Base-by-base conservation (phyloP, 2,329 filamentous ascomycete genomes). In the Neonectria hederae region DNA sequence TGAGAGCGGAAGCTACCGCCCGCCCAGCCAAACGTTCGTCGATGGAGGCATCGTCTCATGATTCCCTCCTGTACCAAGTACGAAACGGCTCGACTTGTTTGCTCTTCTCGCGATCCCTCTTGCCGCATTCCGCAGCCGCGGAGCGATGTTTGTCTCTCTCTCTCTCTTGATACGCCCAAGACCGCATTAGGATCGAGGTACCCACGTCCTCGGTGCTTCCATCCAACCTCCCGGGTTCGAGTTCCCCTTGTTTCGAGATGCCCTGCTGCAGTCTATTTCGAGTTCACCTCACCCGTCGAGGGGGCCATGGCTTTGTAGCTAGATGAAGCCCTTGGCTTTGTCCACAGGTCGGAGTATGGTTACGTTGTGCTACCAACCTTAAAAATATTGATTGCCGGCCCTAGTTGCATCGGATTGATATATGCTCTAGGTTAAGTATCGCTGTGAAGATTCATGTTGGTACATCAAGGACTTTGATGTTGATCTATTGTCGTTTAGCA, bases 341-440 rank as follows among this genome's bases (percentile, higher is more conserved):
- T 21, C 24, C 42, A 45, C 54, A 17, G 42, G 51, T 59, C 49
- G 49, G 19, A 40, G 43, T 11, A 17, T 51, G 3, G 13, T 30
- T 52, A 45, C 19, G 55, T 59, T 59, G 43, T 52, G 58, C 51
- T 28, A 14, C 30, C 28, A 59, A 46, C 13, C 45, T 8, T 49
- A n/a, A 28, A n/a, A 13, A 5, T 32, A 17, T 11, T 17, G 17
- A n/a, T 26, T 32, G 4, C 5, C 17, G 8, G 14, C 19, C 28
- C 21, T 21, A n/a, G n/a, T 22, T 4, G 14, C 4, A n/a, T 51
- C n/a, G 1, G n/a, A 42, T n/a, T 21, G n/a, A n/a, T n/a, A n/a
- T n/a, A n/a, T n/a, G n/a, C n/a, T n/a, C n/a, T n/a, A n/a, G n/a
- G n/a, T n/a, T n/a, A n/a, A n/a, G n/a, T n/a, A n/a, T 17, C 14